A percentile compares a stretch with the other conserved stretches of the same genome.
phyloP scores from a whole-genome alignment of 805 yeast genomes.

The Ogataea thermomethanolica region DNA sequence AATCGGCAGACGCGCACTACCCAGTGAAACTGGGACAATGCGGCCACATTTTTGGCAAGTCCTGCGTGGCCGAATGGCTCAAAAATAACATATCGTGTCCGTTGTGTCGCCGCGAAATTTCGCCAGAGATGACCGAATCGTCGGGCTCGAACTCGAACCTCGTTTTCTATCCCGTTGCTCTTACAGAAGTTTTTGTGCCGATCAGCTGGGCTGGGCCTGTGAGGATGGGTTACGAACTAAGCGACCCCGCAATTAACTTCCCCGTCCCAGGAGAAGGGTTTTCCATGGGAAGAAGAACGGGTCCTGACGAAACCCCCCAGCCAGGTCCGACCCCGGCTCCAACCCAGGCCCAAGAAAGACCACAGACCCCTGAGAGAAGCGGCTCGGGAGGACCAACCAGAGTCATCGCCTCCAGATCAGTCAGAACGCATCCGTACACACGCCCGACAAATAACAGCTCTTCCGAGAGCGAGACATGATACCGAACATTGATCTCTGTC shows the following conservation, averaged over 20 bases:
- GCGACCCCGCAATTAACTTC: slow-evolving; percentile 29
- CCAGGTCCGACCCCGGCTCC: not conserved
- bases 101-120: slow-evolving; percentile 62
- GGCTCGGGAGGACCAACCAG: slow-evolving; percentile 20
- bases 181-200: slow-evolving; percentile 31
- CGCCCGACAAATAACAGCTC: slow-evolving; percentile 12
- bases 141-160: slow-evolving; percentile 5
- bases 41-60: slow-evolving; percentile 75
- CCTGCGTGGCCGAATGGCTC: slow-evolving; percentile 80
- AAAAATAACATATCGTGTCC: slow-evolving; percentile 73
- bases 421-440: slow-evolving; percentile 18
- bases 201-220: slow-evolving; percentile 29
- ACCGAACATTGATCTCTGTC: not conserved
- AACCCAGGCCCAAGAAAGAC: slow-evolving; percentile 2
- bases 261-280: slow-evolving; percentile 27
- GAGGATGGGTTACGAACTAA: slow-evolving; percentile 16
- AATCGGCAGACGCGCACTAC: slow-evolving; percentile 40
- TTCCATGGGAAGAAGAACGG: slow-evolving; percentile 28
- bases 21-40: slow-evolving; percentile 73
- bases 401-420: slow-evolving; percentile 6
- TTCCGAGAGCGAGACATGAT: slow-evolving; percentile 3
- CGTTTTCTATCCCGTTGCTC: slow-evolving; percentile 28
- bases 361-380: slow-evolving; percentile 8
- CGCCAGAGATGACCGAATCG: slow-evolving; percentile 23
- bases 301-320: slow-evolving; percentile 15